Evolutionary conservation across 2,329 filamentous ascomycete genomes (phyloP).

Genomic region (Fusarium chuoi): DNA sequence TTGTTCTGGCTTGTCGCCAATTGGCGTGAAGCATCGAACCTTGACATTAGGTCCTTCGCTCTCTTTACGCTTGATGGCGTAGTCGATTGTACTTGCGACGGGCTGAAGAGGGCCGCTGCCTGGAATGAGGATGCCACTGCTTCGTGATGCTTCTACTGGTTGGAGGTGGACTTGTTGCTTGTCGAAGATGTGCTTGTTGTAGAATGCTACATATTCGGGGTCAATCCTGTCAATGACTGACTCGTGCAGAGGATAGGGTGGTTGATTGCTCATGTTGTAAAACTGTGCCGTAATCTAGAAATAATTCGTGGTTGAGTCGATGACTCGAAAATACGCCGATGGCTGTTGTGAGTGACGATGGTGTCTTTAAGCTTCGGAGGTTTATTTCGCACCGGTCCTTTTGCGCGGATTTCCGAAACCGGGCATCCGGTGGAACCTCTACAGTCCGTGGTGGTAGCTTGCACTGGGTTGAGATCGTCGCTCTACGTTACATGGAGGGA

Average conservation of each 20-base stretch:
- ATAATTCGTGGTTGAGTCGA: fast-evolving
- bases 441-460: neutral
- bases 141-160: neutral
- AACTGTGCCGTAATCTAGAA: fast-evolving
- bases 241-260: slow-evolving; percentile 4
- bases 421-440: neutral
- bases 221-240: neutral
- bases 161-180: slow-evolving; percentile 21
- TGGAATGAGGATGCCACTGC: neutral
- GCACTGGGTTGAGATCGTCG: slow-evolving; percentile 5
- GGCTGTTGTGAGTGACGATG: neutral
- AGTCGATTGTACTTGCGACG: neutral
- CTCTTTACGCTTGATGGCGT: slow-evolving; percentile 1
- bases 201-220: neutral
- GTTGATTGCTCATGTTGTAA: neutral
- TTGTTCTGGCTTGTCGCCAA: neutral
- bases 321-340: fast-evolving
- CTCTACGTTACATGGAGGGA: neutral
- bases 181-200: slow-evolving; percentile 22
- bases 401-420: neutral
- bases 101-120: neutral
- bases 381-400: slow-evolving; percentile 1
- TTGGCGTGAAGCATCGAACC: slow-evolving; percentile 2
- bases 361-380: neutral
- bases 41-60: neutral